These are phyloP conservation scores for Solanum sparsipilum DNA, from an alignment of 257 asterid genomes.

Conservation along the genomic window DNA sequence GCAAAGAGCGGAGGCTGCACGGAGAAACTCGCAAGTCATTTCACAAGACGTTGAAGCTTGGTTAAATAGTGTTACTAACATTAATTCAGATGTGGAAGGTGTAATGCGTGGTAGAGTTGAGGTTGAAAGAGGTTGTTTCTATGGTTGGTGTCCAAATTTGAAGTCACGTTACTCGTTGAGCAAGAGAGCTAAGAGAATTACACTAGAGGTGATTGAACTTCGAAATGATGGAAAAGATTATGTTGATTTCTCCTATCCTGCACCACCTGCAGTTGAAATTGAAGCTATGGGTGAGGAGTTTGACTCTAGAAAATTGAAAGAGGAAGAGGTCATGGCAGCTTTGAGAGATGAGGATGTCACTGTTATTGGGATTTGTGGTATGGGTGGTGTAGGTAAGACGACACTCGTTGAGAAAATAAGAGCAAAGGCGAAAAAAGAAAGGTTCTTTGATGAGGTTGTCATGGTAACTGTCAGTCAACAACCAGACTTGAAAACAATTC, in stretches of 20 bases:
- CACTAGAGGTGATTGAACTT: neutral
- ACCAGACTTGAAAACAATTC: neutral
- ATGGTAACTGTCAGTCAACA: neutral
- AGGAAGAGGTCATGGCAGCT: neutral
- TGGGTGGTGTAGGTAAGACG: slow-evolving; percentile 4
- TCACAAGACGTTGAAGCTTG: neutral
- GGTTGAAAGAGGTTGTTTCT: neutral
- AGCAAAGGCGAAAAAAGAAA: neutral
- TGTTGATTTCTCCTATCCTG: neutral
- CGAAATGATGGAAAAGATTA: neutral
- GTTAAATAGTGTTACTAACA: neutral
- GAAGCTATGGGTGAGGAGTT: neutral
- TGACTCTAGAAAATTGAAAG: neutral
- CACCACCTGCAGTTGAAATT: neutral
- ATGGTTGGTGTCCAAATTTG: neutral
- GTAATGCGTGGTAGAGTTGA: neutral
- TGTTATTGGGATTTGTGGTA: slow-evolving; percentile 2
- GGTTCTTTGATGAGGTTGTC: neutral
- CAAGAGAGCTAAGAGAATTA: slow-evolving; percentile 3
- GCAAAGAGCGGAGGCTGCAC: neutral
- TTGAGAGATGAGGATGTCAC: neutral
- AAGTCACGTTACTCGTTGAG: neutral
- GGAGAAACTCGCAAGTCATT: neutral
- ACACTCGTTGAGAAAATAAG: neutral
- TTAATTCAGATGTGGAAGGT: neutral